Percentiles rank a stretch among this genome's conserved stretches.
These are phyloP conservation scores for Arxiozyma slooffiae DNA, from an alignment of 1,139 yeast genomes.

Conservation along the genomic window DNA sequence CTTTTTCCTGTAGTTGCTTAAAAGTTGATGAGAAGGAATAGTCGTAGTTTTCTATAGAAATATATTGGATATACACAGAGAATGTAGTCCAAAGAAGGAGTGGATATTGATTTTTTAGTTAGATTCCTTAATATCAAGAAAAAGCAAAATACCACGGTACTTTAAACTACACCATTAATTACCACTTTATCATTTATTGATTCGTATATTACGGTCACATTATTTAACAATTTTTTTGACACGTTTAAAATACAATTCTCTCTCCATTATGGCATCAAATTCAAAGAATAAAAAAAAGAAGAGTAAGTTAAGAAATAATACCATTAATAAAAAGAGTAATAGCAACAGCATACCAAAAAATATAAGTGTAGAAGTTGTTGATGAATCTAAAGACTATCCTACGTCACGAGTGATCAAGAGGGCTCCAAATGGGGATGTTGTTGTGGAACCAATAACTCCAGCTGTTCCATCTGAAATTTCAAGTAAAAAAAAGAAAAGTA, in stretches of 20 bases:
- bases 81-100: neutral
- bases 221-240: neutral
- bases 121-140: too few species aligned
- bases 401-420: slow-evolving; percentile 62
- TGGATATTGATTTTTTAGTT: too few species aligned
- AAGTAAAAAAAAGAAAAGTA: slow-evolving; percentile 41
- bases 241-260: neutral
- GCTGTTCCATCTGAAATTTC: slow-evolving; percentile 4
- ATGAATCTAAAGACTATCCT: slow-evolving; percentile 59
- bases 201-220: neutral
- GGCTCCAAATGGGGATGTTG: slow-evolving; percentile 64
- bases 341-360: neutral
- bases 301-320: slow-evolving; percentile 17
- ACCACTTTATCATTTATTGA: too few species aligned
- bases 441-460: slow-evolving; percentile 37
- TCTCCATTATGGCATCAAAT: slow-evolving; percentile 18
- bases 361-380: slow-evolving; percentile 39
- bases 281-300: slow-evolving; percentile 26
- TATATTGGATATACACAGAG: neutral
- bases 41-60: neutral
- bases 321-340: slow-evolving; percentile 6
- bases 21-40: too few species aligned
- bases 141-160: neutral
- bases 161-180: neutral
- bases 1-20: neutral